These are phyloP conservation scores for Artemisia tridentata DNA, from an alignment of 129 eudicot genomes.

Conservation along the genomic window DNA sequence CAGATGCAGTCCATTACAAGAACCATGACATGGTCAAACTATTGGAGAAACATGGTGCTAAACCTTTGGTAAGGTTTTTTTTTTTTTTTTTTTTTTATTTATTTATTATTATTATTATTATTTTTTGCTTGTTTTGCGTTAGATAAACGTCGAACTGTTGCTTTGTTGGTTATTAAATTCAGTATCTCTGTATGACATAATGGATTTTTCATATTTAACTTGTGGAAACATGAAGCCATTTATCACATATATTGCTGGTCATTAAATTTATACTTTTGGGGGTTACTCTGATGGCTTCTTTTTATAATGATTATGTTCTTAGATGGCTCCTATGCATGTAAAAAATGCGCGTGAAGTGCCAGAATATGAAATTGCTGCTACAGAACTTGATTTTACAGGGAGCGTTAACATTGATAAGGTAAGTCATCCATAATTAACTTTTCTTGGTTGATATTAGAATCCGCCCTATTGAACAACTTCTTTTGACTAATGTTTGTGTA, in stretches of 20 bases:
- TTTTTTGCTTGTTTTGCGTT: slow-evolving; percentile 7
- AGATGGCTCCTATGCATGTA: slow-evolving; percentile 95
- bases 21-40: slow-evolving; percentile 75
- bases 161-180: no score
- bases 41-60: slow-evolving; percentile 92
- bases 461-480: neutral
- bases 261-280: neutral
- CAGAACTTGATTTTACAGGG: slow-evolving; percentile 87
- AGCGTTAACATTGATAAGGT: slow-evolving; percentile 76
- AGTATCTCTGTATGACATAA: neutral
- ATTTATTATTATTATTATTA: no score
- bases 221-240: neutral
- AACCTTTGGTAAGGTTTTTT: slow-evolving; percentile 48
- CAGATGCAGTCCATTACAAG: slow-evolving; percentile 92
- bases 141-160: neutral
- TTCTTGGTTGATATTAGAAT: neutral
- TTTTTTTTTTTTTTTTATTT: neutral
- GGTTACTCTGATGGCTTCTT: neutral
- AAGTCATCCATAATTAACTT: slow-evolving; percentile 7
- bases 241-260: slow-evolving; percentile 6
- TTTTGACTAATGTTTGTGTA: neutral
- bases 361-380: slow-evolving; percentile 87
- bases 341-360: slow-evolving; percentile 82
- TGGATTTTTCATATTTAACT: slow-evolving; percentile 6
- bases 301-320: slow-evolving; percentile 10